phyloP scores from a whole-genome alignment of 2,329 filamentous ascomycete genomes.

The Ambrosiella beaveri region DNA sequence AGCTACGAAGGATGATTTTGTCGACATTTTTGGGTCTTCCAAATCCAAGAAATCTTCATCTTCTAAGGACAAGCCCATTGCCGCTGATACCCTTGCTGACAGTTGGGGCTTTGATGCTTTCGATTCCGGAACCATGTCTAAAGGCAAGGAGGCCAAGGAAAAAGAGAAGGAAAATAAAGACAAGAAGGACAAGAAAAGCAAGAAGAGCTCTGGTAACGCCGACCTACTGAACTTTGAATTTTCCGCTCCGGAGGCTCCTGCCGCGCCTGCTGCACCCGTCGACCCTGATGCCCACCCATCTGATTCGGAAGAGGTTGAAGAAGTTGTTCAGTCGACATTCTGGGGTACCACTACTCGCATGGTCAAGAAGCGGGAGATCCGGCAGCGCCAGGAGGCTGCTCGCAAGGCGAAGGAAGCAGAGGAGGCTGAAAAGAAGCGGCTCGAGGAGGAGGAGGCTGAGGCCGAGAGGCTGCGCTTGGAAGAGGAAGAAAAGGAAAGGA shows the following conservation, averaged over 20 bases:
- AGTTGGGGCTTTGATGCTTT: not conserved
- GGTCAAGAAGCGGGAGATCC: conserved; percentile 19
- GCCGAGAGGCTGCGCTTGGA: conserved; percentile 7
- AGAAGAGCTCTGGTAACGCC: conserved; percentile 13
- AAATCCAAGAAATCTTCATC: conserved; percentile 18
- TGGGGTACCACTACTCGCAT: conserved; percentile 18
- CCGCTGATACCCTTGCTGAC: not conserved
- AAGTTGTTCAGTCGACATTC: conserved; percentile 19
- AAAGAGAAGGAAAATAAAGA: not conserved
- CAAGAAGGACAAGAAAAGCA: conserved; percentile 19
- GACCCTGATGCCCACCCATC: conserved; percentile 13
- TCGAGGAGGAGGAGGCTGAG: conserved; percentile 4
- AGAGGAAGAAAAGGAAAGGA: conserved; percentile 9
- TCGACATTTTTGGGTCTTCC: conserved; percentile 15
- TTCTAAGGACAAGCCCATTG: not conserved
- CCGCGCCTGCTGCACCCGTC: not conserved
- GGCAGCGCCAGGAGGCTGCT: conserved; percentile 6
- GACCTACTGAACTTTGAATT: conserved; percentile 3
- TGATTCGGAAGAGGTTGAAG: conserved; percentile 18
- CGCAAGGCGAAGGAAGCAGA: conserved; percentile 6
- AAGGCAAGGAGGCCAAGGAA: not conserved
- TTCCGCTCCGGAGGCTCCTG: not conserved
- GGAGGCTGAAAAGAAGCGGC: conserved; percentile 10
- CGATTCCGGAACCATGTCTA: not conserved
- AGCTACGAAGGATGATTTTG: conserved; percentile 18